Base-by-base conservation (phyloP, 192 early-diverging fungal species). In the Rhizophagus sp. region DNA sequence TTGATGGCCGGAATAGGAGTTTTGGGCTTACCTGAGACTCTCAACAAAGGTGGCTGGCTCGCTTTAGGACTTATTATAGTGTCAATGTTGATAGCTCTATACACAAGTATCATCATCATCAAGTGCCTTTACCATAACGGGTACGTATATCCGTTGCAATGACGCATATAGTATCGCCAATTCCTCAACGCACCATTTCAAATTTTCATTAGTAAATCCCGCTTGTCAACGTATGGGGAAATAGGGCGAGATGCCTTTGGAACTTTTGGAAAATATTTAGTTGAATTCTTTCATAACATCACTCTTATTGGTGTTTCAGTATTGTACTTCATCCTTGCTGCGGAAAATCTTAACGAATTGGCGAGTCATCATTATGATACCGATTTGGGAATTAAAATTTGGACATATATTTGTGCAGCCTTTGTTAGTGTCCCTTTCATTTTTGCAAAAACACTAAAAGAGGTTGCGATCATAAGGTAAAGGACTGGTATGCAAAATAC, bases 11-110 rank as follows among this genome's bases (percentile, higher is more conserved):
- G 94, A 52, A 93, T 92, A 11, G 96, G 96, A 15, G 89, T 94
- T 33, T 88, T 96, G 30, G 94, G 95, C 81, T 86, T 97, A 24
- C 96, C 96, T 3, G 96, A 92, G 81, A 92, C 95, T 6, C 86
- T 97, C 19, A 87, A 82, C 52, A 85, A 91, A 49, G 89, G 91
- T 73, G 96, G 96, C 1, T 97, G 96, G 96, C 82, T 91, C 33
- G 92, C 92, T 44, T 74, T 92, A 9, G 78, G 90, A n/a, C 84
- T 95, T 79, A 84, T 97, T 41, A 52, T 91, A 24, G 85, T 95
- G 52, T 90, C 93, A 0, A 92, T 91, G 50, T 78, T 91, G 9
- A 92, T 94, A 77, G 90, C 91, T 17, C 70, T 88, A 30, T 95
- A 95, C 82, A 91, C 90, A 0, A 94, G 93, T 24, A 88, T 88